Evolutionary conservation across 257 asterid species (phyloP), one percentile per base, ranked within the genome.

Genomic region (Anisodus acutangulus): DNA sequence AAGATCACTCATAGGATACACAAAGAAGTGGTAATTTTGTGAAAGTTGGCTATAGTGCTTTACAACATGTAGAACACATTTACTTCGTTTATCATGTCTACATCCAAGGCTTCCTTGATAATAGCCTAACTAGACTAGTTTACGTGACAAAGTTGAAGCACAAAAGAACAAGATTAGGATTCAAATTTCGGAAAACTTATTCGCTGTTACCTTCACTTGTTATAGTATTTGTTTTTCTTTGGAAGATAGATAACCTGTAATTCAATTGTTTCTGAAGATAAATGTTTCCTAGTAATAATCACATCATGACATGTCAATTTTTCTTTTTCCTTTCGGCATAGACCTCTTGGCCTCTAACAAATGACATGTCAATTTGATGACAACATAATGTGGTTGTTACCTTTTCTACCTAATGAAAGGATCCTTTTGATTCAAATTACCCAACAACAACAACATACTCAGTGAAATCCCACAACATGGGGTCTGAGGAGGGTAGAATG

Each of bases 81-180:
- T 51, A 76, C 81, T 51, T 76, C 22, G 47, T 76, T 51, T 76
- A 51, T 74, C 12, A 49, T 19, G 80, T 74, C 17, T 70, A 16
- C 11, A 8, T 57, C 63, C 55, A 51, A 51, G 11, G 9, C 10
- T 51, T 51, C 55, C 58, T 53, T 53, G 55, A 51, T 51, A 51
- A 51, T 51, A 51, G 9, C 55, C 55, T 51, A 51, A 8, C 11
- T 9, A 2, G 9, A 2, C 55, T 51, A 51, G 6, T 41, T 41
- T 41, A 41, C 4, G 12, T 54, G 16, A 54, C 16, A 54, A 5
- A 54, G 1, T 54, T 54, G n/a, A 55, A 57, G 22, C n/a, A 58
- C 22, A 58, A 58, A 58, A 13, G 0, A 2, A 57, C 22, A 57
- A 15, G 19, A 57, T 57, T 57, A 5, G 60, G 60, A 57, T 5